Conservation (phyloP, 2,329 filamentous ascomycete species). For the Plenodomus lindquistii region DNA sequence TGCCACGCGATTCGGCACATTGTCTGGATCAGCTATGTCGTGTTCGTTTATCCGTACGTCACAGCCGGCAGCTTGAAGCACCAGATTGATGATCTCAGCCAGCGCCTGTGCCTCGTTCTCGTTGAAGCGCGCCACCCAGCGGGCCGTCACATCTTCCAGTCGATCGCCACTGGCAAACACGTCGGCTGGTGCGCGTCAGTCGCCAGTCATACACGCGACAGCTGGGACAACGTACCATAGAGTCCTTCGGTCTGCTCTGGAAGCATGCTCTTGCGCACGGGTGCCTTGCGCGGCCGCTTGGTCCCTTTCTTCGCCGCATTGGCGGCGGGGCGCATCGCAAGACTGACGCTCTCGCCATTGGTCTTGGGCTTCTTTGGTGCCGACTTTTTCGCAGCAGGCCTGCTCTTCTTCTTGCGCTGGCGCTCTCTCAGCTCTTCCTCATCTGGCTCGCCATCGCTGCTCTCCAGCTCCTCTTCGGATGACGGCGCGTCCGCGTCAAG, state of each 20-base stretch:
- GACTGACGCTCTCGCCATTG: constrained; percentile 53
- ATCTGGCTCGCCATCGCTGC: constrained; percentile 44
- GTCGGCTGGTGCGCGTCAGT: constrained; percentile 53
- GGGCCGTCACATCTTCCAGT: constrained; percentile 59
- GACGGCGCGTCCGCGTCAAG: constrained; percentile 28
- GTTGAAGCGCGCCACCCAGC: constrained; percentile 62
- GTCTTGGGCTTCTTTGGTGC: constrained; percentile 59
- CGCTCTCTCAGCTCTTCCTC: constrained; percentile 45
- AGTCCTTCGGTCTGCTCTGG: constrained; percentile 57
- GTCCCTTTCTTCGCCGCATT: constrained; percentile 46
- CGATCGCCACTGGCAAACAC: constrained; percentile 61
- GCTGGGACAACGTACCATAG: constrained; percentile 51
- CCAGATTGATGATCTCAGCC: constrained; percentile 64
- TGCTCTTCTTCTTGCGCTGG: constrained; percentile 38
- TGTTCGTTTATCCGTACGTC: constrained; percentile 75
- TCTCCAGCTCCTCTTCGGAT: constrained; percentile 36
- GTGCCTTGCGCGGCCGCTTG: constrained; percentile 53
- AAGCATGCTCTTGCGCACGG: constrained; percentile 56
- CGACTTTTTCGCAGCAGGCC: constrained; percentile 42
- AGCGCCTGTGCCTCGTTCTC: constrained; percentile 59
- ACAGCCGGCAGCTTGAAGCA: constrained; percentile 74
- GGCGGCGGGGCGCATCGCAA: constrained; percentile 58
- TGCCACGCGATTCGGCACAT: constrained; percentile 73
- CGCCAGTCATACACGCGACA: background rate
- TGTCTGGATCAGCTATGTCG: constrained; percentile 88